Conservation (phyloP, 192 early-diverging fungal genomes). For the Chytriomyces sp. region DNA sequence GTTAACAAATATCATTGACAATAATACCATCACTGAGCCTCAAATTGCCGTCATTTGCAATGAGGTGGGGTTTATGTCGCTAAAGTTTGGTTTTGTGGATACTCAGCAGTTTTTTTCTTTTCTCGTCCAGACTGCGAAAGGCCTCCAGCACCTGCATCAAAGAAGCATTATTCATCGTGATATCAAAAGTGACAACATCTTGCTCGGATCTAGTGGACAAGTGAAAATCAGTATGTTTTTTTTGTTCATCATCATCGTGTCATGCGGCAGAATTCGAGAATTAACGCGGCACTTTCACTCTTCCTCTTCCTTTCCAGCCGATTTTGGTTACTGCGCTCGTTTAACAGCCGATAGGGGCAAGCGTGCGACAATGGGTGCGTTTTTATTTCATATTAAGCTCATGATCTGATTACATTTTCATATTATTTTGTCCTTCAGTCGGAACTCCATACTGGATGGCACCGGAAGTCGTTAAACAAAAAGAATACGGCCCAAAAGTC, state of each 20-base stretch:
- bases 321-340: constrained; percentile 89
- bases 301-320: constrained; percentile 57
- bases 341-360: constrained; percentile 69
- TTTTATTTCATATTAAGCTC: constrained; percentile 31
- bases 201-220: constrained; percentile 72
- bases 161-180: constrained; percentile 82
- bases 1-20: constrained; percentile 93
- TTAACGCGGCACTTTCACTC: constrained; percentile 12
- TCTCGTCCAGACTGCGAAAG: constrained; percentile 64
- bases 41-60: constrained; percentile 83
- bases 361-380: constrained; percentile 72
- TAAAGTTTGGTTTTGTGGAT: not conserved
- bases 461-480: constrained; percentile 91
- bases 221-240: constrained; percentile 63
- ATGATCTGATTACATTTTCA: constrained; percentile 20
- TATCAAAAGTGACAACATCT: constrained; percentile 87
- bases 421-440: too few species aligned
- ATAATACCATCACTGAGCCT: constrained; percentile 84
- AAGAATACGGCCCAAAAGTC: constrained; percentile 90
- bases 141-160: constrained; percentile 74
- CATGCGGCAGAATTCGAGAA: not conserved
- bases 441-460: constrained; percentile 98
- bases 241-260: not conserved
- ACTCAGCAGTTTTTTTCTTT: constrained; percentile 6
- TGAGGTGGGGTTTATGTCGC: constrained; percentile 47